Evolutionary conservation across 495 filamentous ascomycete species (phyloP).

Genomic region (Gamarada debralockiae): DNA sequence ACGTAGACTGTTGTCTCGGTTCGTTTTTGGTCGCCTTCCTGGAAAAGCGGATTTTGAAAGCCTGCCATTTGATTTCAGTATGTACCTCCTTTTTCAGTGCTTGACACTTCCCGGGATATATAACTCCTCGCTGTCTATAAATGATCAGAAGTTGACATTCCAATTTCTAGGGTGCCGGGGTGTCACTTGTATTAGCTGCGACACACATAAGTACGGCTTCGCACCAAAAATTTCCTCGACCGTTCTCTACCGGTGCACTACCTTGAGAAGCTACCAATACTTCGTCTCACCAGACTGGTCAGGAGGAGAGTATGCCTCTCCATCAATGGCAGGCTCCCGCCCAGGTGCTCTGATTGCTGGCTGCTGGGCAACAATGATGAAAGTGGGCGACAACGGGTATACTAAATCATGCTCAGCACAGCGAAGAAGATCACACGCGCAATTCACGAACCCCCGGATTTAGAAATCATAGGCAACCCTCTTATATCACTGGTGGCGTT

Average conservation of each 20-base stretch:
- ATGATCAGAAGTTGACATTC: too few species aligned
- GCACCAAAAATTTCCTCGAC: slow-evolving; percentile 95
- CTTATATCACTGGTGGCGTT: slow-evolving; percentile 90
- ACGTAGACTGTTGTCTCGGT: slow-evolving; percentile 96
- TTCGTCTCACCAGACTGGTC: slow-evolving; percentile 94
- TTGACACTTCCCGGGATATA: too few species aligned
- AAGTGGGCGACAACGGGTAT: slow-evolving; percentile 85
- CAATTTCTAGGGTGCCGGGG: too few species aligned
- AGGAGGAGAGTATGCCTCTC: slow-evolving; percentile 93
- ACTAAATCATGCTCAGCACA: slow-evolving; percentile 78
- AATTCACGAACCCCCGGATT: slow-evolving; percentile 64
- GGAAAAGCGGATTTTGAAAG: slow-evolving; percentile 83
- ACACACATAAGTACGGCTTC: slow-evolving; percentile 99
- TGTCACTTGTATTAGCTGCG: slow-evolving; percentile 91
- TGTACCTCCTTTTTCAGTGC: too few species aligned
- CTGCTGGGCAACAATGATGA: slow-evolving; percentile 90
- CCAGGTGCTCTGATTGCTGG: slow-evolving; percentile 92
- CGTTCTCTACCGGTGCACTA: slow-evolving; percentile 80
- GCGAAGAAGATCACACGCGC: slow-evolving; percentile 77
- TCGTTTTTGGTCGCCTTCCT: slow-evolving; percentile 94
- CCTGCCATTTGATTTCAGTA: slow-evolving; percentile 86
- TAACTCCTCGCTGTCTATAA: too few species aligned
- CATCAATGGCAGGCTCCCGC: slow-evolving; percentile 83
- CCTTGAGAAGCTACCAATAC: slow-evolving; percentile 85
- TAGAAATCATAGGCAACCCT: slow-evolving; percentile 74